Evolutionary conservation across 2,329 filamentous ascomycete species (phyloP), one percentile per base, ranked within the genome.

Genomic region (Penicillium sp.): DNA sequence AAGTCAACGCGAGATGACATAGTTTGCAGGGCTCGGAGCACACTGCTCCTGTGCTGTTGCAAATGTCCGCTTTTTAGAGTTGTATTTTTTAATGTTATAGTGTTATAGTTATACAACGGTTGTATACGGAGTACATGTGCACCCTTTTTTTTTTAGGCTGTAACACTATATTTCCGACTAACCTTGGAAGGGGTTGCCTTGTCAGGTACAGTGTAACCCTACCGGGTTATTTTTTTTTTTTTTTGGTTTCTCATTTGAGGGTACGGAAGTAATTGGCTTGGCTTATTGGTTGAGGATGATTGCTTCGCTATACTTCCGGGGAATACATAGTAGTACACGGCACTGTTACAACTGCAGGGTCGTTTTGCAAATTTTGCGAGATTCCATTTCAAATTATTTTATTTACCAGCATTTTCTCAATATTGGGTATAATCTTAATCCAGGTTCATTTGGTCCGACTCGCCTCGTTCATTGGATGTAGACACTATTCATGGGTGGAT

Each of bases 11-110:
- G 54, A 54, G 53, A 65, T 62, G 59, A 64, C 61, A 64, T 61
- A 53, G 52, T 52, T 22, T n/a, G 57, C 56, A 59, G 49, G 47
- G 32, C 39, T 57, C 63, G 63, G 63, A 65, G 62, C 56, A 65
- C 55, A 53, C 50, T 64, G 60, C 63, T 65, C 62, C 63, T 59
- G 22, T 26, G 34, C 35, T 29, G 39, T 44, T 32, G 35, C n/a
- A 35, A 20, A 50, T 52, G 32, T 38, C 24, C 40, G 24, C n/a
- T 53, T 46, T 37, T 31, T 32, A 18, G 18, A 18, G 48, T 50
- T 24, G 46, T 22, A 39, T 44, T 44, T 43, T 31, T 14, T 8
- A 9, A 7, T 29, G 14, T 42, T 24, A 14, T 42, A 42, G 14
- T 29, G 24, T 26, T 26, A 26, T 26, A 44, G 7, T 45, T 45